phyloP scores from a whole-genome alignment of 1,284 basidiomycete species.

The Phlebopus sp. region DNA sequence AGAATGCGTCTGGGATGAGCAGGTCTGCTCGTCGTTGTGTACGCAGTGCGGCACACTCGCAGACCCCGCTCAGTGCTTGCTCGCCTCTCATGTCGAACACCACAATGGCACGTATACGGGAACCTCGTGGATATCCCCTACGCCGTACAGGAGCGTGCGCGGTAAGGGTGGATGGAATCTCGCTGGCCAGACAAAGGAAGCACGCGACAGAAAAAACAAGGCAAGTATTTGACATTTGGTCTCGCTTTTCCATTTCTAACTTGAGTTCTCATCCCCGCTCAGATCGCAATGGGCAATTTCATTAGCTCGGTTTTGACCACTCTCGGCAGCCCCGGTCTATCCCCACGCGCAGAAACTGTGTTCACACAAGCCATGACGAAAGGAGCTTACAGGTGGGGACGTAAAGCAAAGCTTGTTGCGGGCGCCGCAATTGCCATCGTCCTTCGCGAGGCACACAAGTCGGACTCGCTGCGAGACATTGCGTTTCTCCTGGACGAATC shows the following conservation, averaged over 20 bases:
- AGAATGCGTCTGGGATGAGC: slow-evolving; percentile 51
- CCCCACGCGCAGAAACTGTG: slow-evolving; percentile 57
- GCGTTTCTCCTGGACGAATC: slow-evolving; percentile 60
- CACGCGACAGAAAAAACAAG: slow-evolving; percentile 55
- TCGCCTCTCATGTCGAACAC: slow-evolving; percentile 45
- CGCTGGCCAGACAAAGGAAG: slow-evolving; percentile 59
- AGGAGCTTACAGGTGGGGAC: slow-evolving; percentile 64
- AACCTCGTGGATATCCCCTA: slow-evolving; percentile 9
- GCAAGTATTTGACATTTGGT: slow-evolving; percentile 36
- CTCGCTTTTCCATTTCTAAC: slow-evolving; percentile 13
- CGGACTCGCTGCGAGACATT: slow-evolving; percentile 64
- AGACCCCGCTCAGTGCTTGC: slow-evolving; percentile 55
- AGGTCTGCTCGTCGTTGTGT: slow-evolving; percentile 60
- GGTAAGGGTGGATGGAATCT: slow-evolving; percentile 52
- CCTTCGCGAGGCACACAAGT: slow-evolving; percentile 61
- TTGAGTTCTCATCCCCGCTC: slow-evolving; percentile 10
- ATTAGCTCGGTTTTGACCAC: slow-evolving; percentile 56
- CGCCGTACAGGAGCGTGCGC: slow-evolving; percentile 29
- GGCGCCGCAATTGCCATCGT: slow-evolving; percentile 66
- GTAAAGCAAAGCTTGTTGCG: slow-evolving; percentile 60
- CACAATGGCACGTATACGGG: slow-evolving; percentile 29
- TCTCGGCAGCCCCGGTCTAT: slow-evolving; percentile 52
- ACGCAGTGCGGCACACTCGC: slow-evolving; percentile 61
- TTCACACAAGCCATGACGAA: slow-evolving; percentile 62
- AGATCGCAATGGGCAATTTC: slow-evolving; percentile 62